Evolutionary conservation across 306 rosid genomes (phyloP).

Genomic region (Vicia sativa): DNA sequence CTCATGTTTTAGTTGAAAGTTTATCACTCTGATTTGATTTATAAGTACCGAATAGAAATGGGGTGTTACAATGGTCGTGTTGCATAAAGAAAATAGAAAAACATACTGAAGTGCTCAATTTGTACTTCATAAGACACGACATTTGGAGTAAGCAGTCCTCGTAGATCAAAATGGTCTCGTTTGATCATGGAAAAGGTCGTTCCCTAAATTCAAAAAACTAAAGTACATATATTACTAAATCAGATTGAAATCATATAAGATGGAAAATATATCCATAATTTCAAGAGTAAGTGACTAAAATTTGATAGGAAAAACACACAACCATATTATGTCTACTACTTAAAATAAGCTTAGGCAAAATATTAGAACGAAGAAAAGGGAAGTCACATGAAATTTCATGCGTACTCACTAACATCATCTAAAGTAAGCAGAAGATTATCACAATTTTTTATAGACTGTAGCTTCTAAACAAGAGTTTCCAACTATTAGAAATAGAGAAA

Average conservation of each 20-base stretch:
- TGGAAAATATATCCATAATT: constrained; percentile 17
- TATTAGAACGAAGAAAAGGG: constrained; percentile 28
- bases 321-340: constrained; percentile 13
- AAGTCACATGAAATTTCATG: constrained; percentile 10
- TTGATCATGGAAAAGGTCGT: constrained; percentile 93
- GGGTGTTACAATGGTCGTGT: constrained; percentile 4
- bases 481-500: neutral
- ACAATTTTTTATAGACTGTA: neutral
- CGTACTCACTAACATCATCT: constrained; percentile 7
- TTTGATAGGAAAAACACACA: constrained; percentile 26
- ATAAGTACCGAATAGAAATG: too few relatives aligned
- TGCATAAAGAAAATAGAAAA: constrained; percentile 4
- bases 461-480: neutral
- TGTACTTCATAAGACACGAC: constrained; percentile 91
- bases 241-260: constrained; percentile 11
- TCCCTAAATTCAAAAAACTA: constrained; percentile 62
- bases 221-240: constrained; percentile 34
- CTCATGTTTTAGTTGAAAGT: too few relatives aligned
- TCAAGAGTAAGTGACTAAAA: constrained; percentile 6
- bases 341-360: constrained; percentile 24
- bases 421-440: neutral
- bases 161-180: constrained; percentile 96
- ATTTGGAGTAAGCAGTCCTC: constrained; percentile 97
- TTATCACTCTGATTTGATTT: too few relatives aligned
- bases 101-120: constrained; percentile 92